Conservation (phyloP, 805 yeast genomes). For the Kodamaea sagamina region DNA sequence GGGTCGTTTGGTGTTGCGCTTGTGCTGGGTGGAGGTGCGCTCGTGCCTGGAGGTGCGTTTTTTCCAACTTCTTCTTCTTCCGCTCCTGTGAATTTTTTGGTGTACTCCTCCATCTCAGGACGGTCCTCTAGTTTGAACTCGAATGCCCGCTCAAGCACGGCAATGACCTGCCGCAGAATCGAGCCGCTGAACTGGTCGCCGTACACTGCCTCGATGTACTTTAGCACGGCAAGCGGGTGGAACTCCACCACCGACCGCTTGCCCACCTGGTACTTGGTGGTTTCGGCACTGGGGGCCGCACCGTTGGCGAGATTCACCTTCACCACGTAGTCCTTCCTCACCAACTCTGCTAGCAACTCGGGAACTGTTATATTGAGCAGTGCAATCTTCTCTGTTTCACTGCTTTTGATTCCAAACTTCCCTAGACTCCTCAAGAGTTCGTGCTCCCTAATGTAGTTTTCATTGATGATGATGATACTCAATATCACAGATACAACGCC, state of each 20-base stretch:
- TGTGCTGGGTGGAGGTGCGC: no score
- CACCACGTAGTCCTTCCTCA: conserved; percentile 32
- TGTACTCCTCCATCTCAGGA: not conserved
- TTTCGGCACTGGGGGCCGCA: conserved; percentile 88
- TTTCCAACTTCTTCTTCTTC: not conserved
- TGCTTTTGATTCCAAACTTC: conserved; percentile 21
- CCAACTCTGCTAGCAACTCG: conserved; percentile 29
- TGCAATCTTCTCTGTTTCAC: conserved; percentile 9
- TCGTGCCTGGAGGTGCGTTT: not conserved
- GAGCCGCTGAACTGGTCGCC: conserved; percentile 25
- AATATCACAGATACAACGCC: conserved; percentile 35
- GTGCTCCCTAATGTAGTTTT: conserved; percentile 32
- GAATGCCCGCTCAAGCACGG: conserved; percentile 29
- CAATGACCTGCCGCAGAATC: conserved; percentile 20
- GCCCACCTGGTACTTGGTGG: conserved; percentile 34
- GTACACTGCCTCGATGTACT: conserved; percentile 27
- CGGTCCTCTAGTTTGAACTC: conserved; percentile 9
- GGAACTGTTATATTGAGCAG: conserved; percentile 18
- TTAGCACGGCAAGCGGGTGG: conserved; percentile 29
- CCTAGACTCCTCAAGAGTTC: conserved; percentile 25
- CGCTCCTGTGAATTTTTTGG: not conserved
- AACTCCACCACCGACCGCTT: conserved; percentile 36
- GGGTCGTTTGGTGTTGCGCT: no score
- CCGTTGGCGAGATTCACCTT: conserved; percentile 17
- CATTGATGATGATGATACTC: conserved; percentile 31